These are phyloP conservation scores for Aspergillus melleus DNA, from an alignment of 2,329 filamentous ascomycete species.

Conservation along the genomic window DNA sequence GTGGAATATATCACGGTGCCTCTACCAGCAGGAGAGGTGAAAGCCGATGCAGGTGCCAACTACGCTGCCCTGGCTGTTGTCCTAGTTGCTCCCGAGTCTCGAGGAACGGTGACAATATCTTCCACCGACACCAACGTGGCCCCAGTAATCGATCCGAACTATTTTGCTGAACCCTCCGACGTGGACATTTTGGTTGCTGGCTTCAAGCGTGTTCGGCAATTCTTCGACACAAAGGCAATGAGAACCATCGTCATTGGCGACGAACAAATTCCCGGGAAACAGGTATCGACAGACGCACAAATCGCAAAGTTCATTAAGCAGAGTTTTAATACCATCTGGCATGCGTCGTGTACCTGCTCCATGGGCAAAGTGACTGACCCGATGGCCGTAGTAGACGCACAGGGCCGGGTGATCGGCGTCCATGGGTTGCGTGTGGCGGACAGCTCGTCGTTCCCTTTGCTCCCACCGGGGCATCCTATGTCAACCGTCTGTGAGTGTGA, in stretches of 20 bases:
- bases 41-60: slow-evolving; percentile 17
- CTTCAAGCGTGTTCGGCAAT: not conserved
- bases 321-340: slow-evolving; percentile 3
- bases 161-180: not conserved
- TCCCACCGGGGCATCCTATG: slow-evolving; percentile 5
- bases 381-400: slow-evolving; percentile 3
- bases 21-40: slow-evolving; percentile 23
- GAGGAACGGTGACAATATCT: slow-evolving; percentile 46
- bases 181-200: not conserved
- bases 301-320: not conserved
- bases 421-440: slow-evolving; percentile 4
- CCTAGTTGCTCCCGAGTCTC: slow-evolving; percentile 38
- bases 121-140: slow-evolving; percentile 26
- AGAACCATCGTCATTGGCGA: not conserved
- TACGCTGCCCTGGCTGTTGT: slow-evolving; percentile 25
- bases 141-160: slow-evolving; percentile 25
- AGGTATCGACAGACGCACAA: not conserved
- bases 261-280: not conserved
- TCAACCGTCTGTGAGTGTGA: not conserved
- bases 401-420: slow-evolving; percentile 1
- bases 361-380: slow-evolving; percentile 2
- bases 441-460: slow-evolving; percentile 3
- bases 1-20: slow-evolving; percentile 33
- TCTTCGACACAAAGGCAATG: not conserved
- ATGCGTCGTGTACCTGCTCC: slow-evolving; percentile 2